Evolutionary conservation across 495 filamentous ascomycete genomes (phyloP), one percentile per base, ranked within the genome.

Genomic region (Ramalina peruviana): DNA sequence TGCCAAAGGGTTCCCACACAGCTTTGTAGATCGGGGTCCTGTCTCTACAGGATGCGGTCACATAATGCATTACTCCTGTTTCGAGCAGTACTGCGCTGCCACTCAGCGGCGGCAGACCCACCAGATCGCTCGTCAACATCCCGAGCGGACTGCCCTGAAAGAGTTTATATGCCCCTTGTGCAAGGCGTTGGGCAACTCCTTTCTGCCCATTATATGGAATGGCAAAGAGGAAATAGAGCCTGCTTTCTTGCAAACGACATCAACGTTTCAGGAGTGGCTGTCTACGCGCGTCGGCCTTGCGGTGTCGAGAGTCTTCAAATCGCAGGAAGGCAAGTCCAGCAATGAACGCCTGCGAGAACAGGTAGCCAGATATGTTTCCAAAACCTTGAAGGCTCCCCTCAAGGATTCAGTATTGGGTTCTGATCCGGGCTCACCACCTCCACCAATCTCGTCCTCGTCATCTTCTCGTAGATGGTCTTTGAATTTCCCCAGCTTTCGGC

Each of bases 91-190:
- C 65, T 82, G 82, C 59, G 74, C 81, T 16, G 83, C 90, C 0
- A 92, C 86, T 0, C 71, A 79, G 43, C 77, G 87, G 45, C 79
- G 92, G 41, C 93, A 99, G 54, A 76, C 70, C 36, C 85, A 88
- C 55, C 92, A 97, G 58, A 92, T 97, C 62, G 88, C 93, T 15
- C 77, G 92, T 4, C 83, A 92, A 51, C 89, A 95, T 57, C 92
- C 92, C 0, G 93, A 97, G 61, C 72, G 78, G 43, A 67, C 85
- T 1, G 65, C 73, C 13, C 66, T 74, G 20, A 82, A 92, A 40
- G 92, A 99, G 53, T 99, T 97, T 57, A 83, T 94, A 23, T 99
- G 92, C 56, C 92, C 92, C n/a, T 73, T 99, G 12, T 99, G 92
- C 69, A 99, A 97, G 65, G 93, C 93, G 1, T 74, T 97, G 7